phyloP scores from a whole-genome alignment of 2,329 filamentous ascomycete species.

The Fusarium longipes region DNA sequence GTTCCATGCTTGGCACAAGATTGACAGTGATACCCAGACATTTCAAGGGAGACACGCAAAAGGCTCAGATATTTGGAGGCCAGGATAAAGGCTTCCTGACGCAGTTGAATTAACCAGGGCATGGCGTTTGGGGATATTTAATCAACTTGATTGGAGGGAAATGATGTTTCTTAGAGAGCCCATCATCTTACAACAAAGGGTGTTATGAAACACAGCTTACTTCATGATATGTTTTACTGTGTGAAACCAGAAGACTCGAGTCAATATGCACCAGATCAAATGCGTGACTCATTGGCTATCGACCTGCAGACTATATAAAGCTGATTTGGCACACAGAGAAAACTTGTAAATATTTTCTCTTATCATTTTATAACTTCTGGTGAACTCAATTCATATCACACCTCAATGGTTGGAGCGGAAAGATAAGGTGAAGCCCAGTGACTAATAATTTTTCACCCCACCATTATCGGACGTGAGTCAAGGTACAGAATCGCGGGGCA shows the following conservation, averaged over 20 bases:
- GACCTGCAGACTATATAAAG: not conserved
- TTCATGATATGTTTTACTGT: not conserved
- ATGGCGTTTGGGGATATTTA: constrained; percentile 28
- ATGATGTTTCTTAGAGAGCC: not conserved
- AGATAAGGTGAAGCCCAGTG: constrained; percentile 26
- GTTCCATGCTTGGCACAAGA: not conserved
- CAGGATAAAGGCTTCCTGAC: not conserved
- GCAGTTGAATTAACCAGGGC: constrained; percentile 21
- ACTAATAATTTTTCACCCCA: constrained; percentile 40
- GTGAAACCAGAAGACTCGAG: not conserved
- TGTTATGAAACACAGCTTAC: constrained; percentile 4
- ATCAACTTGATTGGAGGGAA: constrained; percentile 1
- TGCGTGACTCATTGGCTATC: not conserved
- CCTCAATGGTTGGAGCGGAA: not conserved
- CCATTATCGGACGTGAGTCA: constrained; percentile 40
- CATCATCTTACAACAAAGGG: not conserved
- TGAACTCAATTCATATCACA: constrained; percentile 8
- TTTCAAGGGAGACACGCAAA: not conserved
- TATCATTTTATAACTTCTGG: not conserved
- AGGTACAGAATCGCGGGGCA: constrained; percentile 35
- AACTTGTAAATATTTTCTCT: not conserved
- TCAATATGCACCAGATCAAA: not conserved
- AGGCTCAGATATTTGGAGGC: not conserved
- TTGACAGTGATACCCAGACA: constrained; percentile 25
- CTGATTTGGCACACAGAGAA: not conserved